These are phyloP conservation scores for Calonectria montana DNA, from an alignment of 2,329 filamentous ascomycete species.

Conservation along the genomic window DNA sequence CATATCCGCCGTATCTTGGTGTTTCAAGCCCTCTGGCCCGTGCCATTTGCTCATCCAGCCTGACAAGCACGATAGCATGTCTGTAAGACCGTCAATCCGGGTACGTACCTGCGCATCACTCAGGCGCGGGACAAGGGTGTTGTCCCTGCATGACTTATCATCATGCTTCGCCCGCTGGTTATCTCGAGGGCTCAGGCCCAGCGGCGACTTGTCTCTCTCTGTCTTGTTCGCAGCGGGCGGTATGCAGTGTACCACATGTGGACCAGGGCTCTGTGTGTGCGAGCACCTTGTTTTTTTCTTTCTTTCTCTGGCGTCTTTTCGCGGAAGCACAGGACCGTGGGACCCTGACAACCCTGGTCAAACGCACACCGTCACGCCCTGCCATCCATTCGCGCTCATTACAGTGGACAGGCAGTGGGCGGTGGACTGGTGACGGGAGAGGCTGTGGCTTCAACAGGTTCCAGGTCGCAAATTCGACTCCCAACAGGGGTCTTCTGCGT, in stretches of 20 bases:
- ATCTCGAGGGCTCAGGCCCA: slow-evolving; percentile 15
- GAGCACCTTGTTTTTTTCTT: slow-evolving; percentile 18
- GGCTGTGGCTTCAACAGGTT: slow-evolving; percentile 11
- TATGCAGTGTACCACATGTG: slow-evolving; percentile 1
- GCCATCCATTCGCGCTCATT: slow-evolving; percentile 5
- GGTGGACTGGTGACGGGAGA: slow-evolving; percentile 15
- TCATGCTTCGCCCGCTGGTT: slow-evolving; percentile 19
- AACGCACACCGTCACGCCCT: slow-evolving; percentile 24
- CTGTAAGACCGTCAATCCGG: neutral
- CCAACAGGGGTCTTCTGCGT: slow-evolving; percentile 16
- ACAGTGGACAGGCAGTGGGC: slow-evolving; percentile 3
- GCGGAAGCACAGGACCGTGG: slow-evolving; percentile 16
- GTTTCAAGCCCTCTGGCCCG: slow-evolving; percentile 15
- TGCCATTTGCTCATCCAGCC: slow-evolving; percentile 10
- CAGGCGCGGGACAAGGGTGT: slow-evolving; percentile 5
- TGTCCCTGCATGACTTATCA: slow-evolving; percentile 26
- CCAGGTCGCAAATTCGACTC: slow-evolving; percentile 5
- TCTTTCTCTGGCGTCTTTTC: slow-evolving; percentile 10
- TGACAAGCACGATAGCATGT: slow-evolving; percentile 8
- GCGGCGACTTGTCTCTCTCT: slow-evolving; percentile 1
- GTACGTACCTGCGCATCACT: slow-evolving; percentile 6
- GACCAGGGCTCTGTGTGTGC: slow-evolving; percentile 18
- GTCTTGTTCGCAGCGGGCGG: slow-evolving; percentile 21
- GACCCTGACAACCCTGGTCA: slow-evolving; percentile 20
- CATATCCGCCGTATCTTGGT: slow-evolving; percentile 10